Base-by-base conservation (phyloP, 2,329 filamentous ascomycete genomes). In the Diplodia scrobiculata region DNA sequence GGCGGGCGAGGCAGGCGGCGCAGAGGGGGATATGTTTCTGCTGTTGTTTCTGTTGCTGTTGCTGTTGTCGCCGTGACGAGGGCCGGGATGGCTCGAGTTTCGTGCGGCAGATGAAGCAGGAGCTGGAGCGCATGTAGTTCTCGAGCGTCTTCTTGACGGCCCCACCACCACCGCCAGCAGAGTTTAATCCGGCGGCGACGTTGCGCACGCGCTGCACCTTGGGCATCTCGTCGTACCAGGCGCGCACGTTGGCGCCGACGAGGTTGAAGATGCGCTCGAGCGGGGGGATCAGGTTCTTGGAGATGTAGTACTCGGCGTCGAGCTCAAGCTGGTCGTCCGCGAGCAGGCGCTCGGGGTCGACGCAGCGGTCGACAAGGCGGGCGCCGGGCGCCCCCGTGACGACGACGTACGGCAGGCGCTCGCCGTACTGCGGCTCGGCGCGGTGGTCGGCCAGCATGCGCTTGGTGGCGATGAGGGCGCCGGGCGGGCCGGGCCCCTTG, bases 181-280 rank as follows among this genome's bases (percentile, higher is more conserved):
- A n/a, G 7, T 10, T 38, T 25, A 4, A 25, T 25, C 25, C 25
- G 25, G 25, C 25, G 2, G 21, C 47, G n/a, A 91, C 79, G 65
- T 85, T 86, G 32, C 89, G 85, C 53, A 94, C 86, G 9, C 89
- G 88, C 73, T 92, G 90, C 21, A 95, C 83, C 76, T 96, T 97
- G 53, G 94, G 94, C 92, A 98, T 96, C 78, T 97, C 92, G 69
- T 97, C 92, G 73, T 92, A 98, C 95, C 95, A 99, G 67, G 87
- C 85, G 19, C 91, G 82, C 0, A 98, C 91, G 74, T 95, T 96
- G 36, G 92, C 95, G 6, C 95, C 95, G 2, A 98, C 91, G 2
- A 99, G 88, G 73, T 95, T 97, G 81, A 99, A 97, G 70, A 99
- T 97, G 32, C 95, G 89, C 77, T 98, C 94, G 0, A 99, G 84